These are phyloP conservation scores for Plasmodium falciparum DNA, from an alignment of 169 alveolate species.

Conservation along the genomic window DNA sequence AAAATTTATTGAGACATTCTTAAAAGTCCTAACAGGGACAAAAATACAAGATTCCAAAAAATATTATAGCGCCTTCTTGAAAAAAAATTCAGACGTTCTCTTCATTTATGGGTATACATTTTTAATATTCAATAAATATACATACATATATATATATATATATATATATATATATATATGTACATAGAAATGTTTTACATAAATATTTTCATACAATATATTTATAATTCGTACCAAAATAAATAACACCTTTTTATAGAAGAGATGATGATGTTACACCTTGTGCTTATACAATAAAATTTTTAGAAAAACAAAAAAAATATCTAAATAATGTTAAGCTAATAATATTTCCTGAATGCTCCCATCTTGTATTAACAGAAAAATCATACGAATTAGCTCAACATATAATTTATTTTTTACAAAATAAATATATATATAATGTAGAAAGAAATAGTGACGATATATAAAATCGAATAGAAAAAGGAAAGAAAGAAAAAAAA, in stretches of 20 bases:
- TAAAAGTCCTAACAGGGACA: conserved; percentile 51
- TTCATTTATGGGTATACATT: conserved; percentile 59
- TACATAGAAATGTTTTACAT: background rate
- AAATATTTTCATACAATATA: background rate
- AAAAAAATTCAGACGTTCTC: conserved; percentile 55
- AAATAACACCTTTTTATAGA: background rate
- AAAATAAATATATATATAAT: background rate
- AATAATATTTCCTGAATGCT: conserved; percentile 68
- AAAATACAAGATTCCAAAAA: conserved; percentile 69
- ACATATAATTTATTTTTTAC: conserved; percentile 40
- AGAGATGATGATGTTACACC: conserved; percentile 57
- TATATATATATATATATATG: background rate
- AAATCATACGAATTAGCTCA: conserved; percentile 29
- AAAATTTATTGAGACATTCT: conserved; percentile 67
- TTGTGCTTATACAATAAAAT: conserved; percentile 42
- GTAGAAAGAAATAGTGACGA: too few species aligned
- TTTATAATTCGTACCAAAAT: background rate
- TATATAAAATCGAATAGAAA: too few species aligned
- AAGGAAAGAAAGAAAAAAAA: too few species aligned
- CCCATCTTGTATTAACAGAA: conserved; percentile 66
- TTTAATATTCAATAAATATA: background rate
- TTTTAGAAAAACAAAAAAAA: conserved; percentile 51
- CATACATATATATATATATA: background rate
- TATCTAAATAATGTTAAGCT: conserved; percentile 49
- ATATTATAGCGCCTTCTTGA: conserved; percentile 48